A percentile compares a stretch with the other conserved stretches of the same genome.
Evolutionary conservation across 441 rosid genomes (phyloP).

Genomic region (Brassica balearica): DNA sequence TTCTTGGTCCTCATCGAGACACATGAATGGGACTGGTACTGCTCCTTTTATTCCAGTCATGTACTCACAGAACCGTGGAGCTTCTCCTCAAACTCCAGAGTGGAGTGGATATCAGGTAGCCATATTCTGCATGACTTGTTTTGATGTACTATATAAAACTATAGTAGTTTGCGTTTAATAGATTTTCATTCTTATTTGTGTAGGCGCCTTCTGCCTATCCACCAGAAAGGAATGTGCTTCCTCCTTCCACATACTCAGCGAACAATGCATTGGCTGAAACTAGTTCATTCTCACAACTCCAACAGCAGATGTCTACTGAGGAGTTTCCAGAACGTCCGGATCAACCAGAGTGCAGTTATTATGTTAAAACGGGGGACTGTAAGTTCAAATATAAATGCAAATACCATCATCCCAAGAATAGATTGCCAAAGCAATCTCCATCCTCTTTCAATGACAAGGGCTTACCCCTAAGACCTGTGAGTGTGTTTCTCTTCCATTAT

Average conservation of each 20-base stretch:
- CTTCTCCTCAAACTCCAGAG: conserved; percentile 61
- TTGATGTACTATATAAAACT: conserved; percentile 10
- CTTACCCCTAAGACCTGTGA: conserved; percentile 97
- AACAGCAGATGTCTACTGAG: conserved; percentile 44
- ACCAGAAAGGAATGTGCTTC: conserved; percentile 62
- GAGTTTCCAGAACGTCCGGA: conserved; percentile 96
- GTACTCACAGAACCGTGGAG: conserved; percentile 64
- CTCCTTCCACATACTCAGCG: conserved; percentile 55
- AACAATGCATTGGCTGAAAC: conserved; percentile 53
- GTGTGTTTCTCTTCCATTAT: conserved; percentile 42
- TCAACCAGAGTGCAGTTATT: conserved; percentile 88
- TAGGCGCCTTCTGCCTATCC: conserved; percentile 74
- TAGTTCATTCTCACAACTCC: conserved; percentile 47
- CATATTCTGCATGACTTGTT: conserved; percentile 5
- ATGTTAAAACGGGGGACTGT: conserved; percentile 87
- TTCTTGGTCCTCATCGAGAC: conserved; percentile 80
- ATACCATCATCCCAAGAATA: conserved; percentile 87
- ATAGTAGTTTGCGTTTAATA: conserved; percentile 11
- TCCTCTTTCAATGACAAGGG: conserved; percentile 83
- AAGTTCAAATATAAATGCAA: conserved; percentile 89
- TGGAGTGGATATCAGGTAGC: conserved; percentile 94
- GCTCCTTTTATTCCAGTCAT: conserved; percentile 71
- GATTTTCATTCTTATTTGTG: conserved; percentile 40
- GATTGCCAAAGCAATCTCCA: conserved; percentile 54
- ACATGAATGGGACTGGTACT: conserved; percentile 50